Evolutionary conservation across 208 protist genomes (phyloP).

Genomic region (Leishmania martiniquensis): DNA sequence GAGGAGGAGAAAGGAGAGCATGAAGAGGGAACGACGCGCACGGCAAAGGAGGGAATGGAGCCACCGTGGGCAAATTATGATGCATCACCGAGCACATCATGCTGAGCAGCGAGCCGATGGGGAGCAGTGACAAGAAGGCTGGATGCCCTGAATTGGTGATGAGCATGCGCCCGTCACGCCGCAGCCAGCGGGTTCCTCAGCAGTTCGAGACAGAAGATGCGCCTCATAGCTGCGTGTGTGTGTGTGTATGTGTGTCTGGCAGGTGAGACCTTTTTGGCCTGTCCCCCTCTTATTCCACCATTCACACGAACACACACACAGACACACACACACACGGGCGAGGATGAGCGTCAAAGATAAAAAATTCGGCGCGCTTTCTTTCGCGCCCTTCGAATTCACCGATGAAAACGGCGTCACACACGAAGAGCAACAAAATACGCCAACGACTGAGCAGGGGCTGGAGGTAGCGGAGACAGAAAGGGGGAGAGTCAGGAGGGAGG

Average conservation of each 20-base stretch:
- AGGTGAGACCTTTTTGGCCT: background rate
- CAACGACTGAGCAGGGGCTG: background rate
- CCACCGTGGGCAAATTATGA: background rate
- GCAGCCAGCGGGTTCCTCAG: background rate
- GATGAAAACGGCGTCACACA: background rate
- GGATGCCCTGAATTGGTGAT: background rate
- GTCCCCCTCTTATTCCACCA: background rate
- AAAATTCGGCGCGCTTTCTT: background rate
- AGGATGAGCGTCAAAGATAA: background rate
- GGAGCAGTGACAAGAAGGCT: background rate
- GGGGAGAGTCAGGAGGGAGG: background rate
- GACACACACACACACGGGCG: background rate
- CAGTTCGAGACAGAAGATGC: background rate
- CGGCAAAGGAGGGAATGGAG: background rate
- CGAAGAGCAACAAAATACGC: background rate
- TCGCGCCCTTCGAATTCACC: background rate
- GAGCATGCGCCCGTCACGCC: background rate
- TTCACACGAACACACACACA: background rate
- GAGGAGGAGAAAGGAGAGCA: background rate
- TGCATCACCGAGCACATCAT: background rate
- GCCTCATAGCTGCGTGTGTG: background rate
- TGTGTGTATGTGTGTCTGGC: background rate
- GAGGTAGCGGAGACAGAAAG: background rate
- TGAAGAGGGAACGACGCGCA: background rate
- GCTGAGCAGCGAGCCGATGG: background rate